Evolutionary conservation across 768 basidiomycete species (phyloP), one percentile per base, ranked within the genome.

Genomic region (Calocybe gangraenosa): DNA sequence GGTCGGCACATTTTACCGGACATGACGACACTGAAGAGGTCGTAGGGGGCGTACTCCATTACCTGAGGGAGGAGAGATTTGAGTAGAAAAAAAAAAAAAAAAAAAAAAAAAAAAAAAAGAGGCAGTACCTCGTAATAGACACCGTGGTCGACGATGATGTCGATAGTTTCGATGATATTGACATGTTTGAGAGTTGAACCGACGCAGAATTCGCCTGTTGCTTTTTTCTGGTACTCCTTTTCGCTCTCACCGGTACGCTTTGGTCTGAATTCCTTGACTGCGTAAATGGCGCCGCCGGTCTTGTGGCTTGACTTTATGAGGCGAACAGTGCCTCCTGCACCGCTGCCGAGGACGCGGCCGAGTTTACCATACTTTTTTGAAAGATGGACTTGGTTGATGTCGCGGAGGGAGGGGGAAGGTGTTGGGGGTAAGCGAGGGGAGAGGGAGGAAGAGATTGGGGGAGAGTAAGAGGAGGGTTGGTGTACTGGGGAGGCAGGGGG

Each of bases 321-420:
- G 21, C 96, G 79, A 36, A 99, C 96, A 0, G 96, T 99, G 19
- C 96, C 96, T n/a, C 96, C 96, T 5, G 95, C 96, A 21, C 96
- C 96, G 21, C 86, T 89, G 20, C 96, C 96, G 7, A 99, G 80
- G 14, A 96, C 82, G 41, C 90, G 81, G 31, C 95, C 96, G 90
- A 96, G 96, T 63, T 99, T 99, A 53, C 96, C 96, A 56, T 99
- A 99, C 74, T 97, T 98, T 71, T 98, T 98, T n/a, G 87, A 71
- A 46, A 99, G 72, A 63, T 96, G 93, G 11, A 89, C 90, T 42
- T 94, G 84, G 2, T 89, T 91, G 4, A 87, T 89, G 39, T 84
- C 81, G 11, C 87, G 81, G 18, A 92, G 78, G 2, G 88, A 87
- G 19, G 53, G 34, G 23, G 52, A 31, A 25, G 49, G 53, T 54